These are phyloP conservation scores for Sechiopsis laciniata DNA, from an alignment of 306 rosid genomes.

Conservation along the genomic window DNA sequence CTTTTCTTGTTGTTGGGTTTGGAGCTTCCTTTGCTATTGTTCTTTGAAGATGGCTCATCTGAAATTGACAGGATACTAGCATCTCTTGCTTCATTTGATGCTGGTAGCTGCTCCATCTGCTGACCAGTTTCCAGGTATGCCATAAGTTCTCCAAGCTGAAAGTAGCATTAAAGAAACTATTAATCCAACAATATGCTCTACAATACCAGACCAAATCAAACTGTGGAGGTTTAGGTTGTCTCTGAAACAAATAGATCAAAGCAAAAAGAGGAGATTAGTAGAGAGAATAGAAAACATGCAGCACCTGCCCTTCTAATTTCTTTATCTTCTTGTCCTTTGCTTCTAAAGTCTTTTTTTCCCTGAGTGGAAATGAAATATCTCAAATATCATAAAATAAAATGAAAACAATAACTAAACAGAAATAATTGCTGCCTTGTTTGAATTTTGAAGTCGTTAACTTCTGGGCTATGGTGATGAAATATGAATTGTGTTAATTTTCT, in stretches of 20 bases:
- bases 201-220: neutral
- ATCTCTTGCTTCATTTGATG: slow-evolving; percentile 33
- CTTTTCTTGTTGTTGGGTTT: slow-evolving; percentile 25
- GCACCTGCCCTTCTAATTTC: slow-evolving; percentile 69
- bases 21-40: slow-evolving; percentile 24
- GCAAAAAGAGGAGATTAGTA: neutral
- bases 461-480: slow-evolving; percentile 4
- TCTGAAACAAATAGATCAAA: neutral
- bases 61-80: slow-evolving; percentile 27
- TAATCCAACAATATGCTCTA: slow-evolving; percentile 23
- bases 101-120: slow-evolving; percentile 32
- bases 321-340: slow-evolving; percentile 41
- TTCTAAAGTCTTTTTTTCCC: slow-evolving; percentile 45
- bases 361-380: slow-evolving; percentile 25
- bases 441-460: neutral
- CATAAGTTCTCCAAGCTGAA: slow-evolving; percentile 77
- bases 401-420: neutral
- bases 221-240: neutral
- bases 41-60: slow-evolving; percentile 31
- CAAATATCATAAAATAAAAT: neutral
- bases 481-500: neutral
- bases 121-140: slow-evolving; percentile 48
- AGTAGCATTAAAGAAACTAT: slow-evolving; percentile 7
- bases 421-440: neutral
- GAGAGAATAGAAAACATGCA: neutral